A percentile compares a stretch with the other conserved stretches of the same genome.
phyloP scores from a whole-genome alignment of 2,329 filamentous ascomycete species.

The Sporothrix mexicana region DNA sequence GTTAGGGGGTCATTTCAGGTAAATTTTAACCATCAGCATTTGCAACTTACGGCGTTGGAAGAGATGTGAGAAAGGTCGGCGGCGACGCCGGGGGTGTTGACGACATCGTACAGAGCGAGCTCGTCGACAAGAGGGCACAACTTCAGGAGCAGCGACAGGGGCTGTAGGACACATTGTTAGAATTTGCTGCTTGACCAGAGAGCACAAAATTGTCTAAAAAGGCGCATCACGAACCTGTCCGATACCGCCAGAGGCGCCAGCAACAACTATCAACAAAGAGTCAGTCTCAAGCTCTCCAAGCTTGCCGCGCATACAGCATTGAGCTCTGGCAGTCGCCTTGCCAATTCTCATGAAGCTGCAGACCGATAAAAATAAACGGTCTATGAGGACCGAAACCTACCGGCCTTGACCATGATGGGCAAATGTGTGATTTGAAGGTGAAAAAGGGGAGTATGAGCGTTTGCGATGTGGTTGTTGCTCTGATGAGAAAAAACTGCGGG shows the following conservation, averaged over 20 bases:
- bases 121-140: slow-evolving; percentile 85
- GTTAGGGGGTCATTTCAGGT: not conserved
- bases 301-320: not conserved
- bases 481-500: slow-evolving; percentile 36
- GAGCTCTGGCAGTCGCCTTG: not conserved
- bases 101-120: slow-evolving; percentile 98
- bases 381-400: slow-evolving; percentile 39
- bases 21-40: not conserved
- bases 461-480: slow-evolving; percentile 21
- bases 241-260: slow-evolving; percentile 97
- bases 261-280: slow-evolving; percentile 67
- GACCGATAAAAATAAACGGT: not conserved
- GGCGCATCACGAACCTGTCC: slow-evolving; percentile 74
- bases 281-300: slow-evolving; percentile 2
- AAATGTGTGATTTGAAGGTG: slow-evolving; percentile 21
- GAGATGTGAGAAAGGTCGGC: slow-evolving; percentile 98
- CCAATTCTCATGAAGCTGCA: not conserved
- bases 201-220: not conserved
- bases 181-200: not conserved
- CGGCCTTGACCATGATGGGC: slow-evolving; percentile 50
- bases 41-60: slow-evolving; percentile 70
- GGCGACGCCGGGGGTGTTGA: slow-evolving; percentile 96
- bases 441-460: slow-evolving; percentile 27
- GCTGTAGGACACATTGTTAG: slow-evolving; percentile 60
- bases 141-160: slow-evolving; percentile 95